Evolutionary conservation across 2,329 filamentous ascomycete species (phyloP).

Genomic region (Cladosporium halotolerans): DNA sequence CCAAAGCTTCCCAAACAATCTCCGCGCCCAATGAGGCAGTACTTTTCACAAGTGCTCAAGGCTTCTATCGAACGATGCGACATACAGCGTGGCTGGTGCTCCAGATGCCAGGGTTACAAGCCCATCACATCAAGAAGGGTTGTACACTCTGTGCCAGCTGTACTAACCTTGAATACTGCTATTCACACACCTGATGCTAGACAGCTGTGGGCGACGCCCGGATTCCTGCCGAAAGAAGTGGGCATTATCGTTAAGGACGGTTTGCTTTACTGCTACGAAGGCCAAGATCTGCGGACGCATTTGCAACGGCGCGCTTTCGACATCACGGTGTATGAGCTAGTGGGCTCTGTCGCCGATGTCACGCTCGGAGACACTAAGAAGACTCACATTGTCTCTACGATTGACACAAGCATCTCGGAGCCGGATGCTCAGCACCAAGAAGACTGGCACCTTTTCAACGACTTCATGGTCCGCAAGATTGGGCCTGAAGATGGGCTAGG

Average conservation of each 20-base stretch:
- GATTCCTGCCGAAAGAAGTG: slow-evolving; percentile 90
- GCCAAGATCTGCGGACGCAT: slow-evolving; percentile 76
- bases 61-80: slow-evolving; percentile 84
- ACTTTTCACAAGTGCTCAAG: slow-evolving; percentile 88
- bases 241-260: slow-evolving; percentile 84
- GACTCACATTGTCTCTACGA: slow-evolving; percentile 82
- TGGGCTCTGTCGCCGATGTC: slow-evolving; percentile 85
- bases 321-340: slow-evolving; percentile 82
- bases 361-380: slow-evolving; percentile 80
- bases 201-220: slow-evolving; percentile 78
- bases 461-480: slow-evolving; percentile 82
- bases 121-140: slow-evolving; percentile 78
- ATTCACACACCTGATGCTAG: slow-evolving; percentile 68
- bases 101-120: slow-evolving; percentile 83
- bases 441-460: slow-evolving; percentile 95
- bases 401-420: slow-evolving; percentile 70
- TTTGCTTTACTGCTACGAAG: slow-evolving; percentile 93
- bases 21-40: slow-evolving; percentile 47
- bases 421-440: slow-evolving; percentile 53
- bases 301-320: slow-evolving; percentile 72
- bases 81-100: slow-evolving; percentile 88
- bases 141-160: slow-evolving; percentile 71
- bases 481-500: slow-evolving; percentile 76
- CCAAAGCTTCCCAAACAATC: slow-evolving; percentile 35
- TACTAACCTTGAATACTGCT: slow-evolving; percentile 81